These are phyloP conservation scores for Tylopilus intermedius DNA, from an alignment of 768 basidiomycete species.

Conservation along the genomic window DNA sequence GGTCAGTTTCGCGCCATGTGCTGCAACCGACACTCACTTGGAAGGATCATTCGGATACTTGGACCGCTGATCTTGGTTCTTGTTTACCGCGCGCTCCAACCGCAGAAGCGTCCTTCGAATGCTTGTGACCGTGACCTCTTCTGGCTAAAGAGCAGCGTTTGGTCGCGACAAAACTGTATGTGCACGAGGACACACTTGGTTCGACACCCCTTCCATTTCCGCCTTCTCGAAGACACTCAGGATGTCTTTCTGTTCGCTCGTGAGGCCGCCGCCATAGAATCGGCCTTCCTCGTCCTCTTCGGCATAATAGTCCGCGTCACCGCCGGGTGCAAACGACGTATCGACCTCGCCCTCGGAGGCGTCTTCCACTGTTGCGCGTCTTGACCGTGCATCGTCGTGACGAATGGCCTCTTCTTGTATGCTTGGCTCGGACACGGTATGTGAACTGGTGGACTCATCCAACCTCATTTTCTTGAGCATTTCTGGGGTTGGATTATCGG, in stretches of 20 bases:
- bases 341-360: slow-evolving; percentile 30
- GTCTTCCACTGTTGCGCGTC: slow-evolving; percentile 58
- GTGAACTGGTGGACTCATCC: slow-evolving; percentile 32
- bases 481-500: slow-evolving; percentile 74
- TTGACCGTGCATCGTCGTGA: slow-evolving; percentile 26
- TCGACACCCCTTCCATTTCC: slow-evolving; percentile 55
- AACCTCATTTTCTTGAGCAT: slow-evolving; percentile 75
- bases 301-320: slow-evolving; percentile 83
- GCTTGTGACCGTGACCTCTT: slow-evolving; percentile 62
- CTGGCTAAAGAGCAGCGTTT: slow-evolving; percentile 39
- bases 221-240: slow-evolving; percentile 87
- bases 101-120: slow-evolving; percentile 70
- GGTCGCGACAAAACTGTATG: neutral
- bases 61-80: slow-evolving; percentile 95
- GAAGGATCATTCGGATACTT: slow-evolving; percentile 90
- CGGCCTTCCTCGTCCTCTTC: slow-evolving; percentile 92
- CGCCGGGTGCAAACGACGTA: slow-evolving; percentile 71
- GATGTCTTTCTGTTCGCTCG: slow-evolving; percentile 90
- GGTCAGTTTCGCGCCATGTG: slow-evolving; percentile 1
- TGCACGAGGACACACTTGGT: slow-evolving; percentile 52
- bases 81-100: slow-evolving; percentile 86
- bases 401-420: slow-evolving; percentile 6
- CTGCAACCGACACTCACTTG: slow-evolving; percentile 48
- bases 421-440: slow-evolving; percentile 4
- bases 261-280: slow-evolving; percentile 92